Evolutionary conservation across 2,329 filamentous ascomycete species (phyloP).

Genomic region (Lachnellula subtilissima): DNA sequence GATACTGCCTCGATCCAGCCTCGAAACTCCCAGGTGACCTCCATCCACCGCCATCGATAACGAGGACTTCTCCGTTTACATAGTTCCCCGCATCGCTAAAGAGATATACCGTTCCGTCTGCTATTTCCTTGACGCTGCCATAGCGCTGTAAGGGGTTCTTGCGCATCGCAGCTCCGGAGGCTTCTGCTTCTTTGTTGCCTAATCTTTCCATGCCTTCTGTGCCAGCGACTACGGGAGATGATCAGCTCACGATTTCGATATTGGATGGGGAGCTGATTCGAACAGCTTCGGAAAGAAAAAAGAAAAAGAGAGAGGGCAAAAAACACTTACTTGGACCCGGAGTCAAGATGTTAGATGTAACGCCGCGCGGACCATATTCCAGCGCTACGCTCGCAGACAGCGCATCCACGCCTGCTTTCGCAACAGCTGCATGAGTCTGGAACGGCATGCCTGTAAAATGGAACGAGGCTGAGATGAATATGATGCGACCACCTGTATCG

Average conservation of each 20-base stretch:
- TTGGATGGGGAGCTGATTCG: too few species aligned
- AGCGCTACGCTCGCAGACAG: conserved; percentile 75
- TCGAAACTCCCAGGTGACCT: conserved; percentile 18
- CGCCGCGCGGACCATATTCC: conserved; percentile 82
- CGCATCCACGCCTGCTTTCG: conserved; percentile 87
- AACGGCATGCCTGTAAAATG: conserved; percentile 84
- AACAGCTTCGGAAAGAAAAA: background rate
- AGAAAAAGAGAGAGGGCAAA: background rate
- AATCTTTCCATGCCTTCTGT: conserved; percentile 77
- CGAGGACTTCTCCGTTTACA: conserved; percentile 76
- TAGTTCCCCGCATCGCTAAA: conserved; percentile 84
- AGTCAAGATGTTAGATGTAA: conserved; percentile 84
- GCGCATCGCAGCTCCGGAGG: conserved; percentile 18
- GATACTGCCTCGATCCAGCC: conserved; percentile 20
- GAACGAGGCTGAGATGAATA: conserved; percentile 86
- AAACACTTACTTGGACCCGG: conserved; percentile 54
- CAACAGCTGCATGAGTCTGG: conserved; percentile 84
- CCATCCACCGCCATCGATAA: conserved; percentile 56
- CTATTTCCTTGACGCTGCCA: conserved; percentile 80
- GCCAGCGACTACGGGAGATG: conserved; percentile 55
- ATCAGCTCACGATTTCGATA: background rate
- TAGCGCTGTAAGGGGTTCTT: conserved; percentile 64
- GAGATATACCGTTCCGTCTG: conserved; percentile 85
- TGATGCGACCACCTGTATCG: conserved; percentile 69
- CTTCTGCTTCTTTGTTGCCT: conserved; percentile 28